Evolutionary conservation across 208 protist genomes (phyloP).

Genomic region (Acanthamoeba castellanii): DNA sequence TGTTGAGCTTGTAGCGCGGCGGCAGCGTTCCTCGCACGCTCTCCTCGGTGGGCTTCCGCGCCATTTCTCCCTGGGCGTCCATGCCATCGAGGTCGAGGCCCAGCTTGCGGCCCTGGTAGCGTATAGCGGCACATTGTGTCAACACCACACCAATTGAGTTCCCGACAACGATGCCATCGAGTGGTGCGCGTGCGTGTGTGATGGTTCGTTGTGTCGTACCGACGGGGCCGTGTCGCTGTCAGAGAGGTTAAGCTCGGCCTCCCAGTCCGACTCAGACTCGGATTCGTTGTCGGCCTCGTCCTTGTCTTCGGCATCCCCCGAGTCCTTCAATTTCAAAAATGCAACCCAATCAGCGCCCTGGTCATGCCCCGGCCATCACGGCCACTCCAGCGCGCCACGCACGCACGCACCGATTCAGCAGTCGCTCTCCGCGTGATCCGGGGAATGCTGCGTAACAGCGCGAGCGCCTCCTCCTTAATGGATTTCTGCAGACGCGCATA

Average conservation of each 20-base stretch:
- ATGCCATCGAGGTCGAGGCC: slow-evolving; percentile 4
- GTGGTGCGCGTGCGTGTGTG: no score
- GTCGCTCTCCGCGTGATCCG: not conserved
- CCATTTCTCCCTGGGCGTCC: not conserved
- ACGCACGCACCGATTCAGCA: not conserved
- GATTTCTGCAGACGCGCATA: not conserved
- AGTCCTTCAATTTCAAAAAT: not conserved
- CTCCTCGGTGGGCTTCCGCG: not conserved
- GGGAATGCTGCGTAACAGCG: not conserved
- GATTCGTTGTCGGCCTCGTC: not conserved
- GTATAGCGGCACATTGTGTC: no score
- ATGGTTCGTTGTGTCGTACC: no score
- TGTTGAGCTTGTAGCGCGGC: slow-evolving; percentile 21
- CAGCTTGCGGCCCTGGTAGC: not conserved
- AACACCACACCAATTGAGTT: no score
- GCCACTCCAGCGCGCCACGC: not conserved
- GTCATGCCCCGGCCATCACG: no score
- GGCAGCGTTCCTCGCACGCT: slow-evolving; percentile 13
- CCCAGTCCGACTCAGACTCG: slow-evolving; percentile 37
- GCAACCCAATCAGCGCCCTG: no score
- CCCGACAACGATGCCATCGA: no score
- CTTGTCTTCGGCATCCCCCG: slow-evolving; percentile 1
- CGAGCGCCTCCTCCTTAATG: not conserved
- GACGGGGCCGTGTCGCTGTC: not conserved
- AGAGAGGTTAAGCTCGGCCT: not conserved